Conservation (phyloP, 1,139 yeast genomes). For the Neolecta irregularis region DNA sequence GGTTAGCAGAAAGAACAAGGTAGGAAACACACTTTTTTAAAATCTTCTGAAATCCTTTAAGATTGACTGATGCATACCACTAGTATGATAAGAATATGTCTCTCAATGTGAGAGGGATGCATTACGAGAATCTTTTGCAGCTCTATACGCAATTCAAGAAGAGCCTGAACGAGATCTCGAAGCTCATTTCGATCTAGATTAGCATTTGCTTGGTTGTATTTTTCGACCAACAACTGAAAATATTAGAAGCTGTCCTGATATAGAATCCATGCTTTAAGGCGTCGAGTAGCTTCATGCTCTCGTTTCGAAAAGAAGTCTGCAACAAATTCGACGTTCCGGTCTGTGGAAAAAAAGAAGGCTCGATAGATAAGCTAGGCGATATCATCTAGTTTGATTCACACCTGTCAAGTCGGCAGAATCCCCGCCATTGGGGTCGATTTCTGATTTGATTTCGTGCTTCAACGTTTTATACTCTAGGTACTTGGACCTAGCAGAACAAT, state of each 20-base stretch:
- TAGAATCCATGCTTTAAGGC: slow-evolving; percentile 34
- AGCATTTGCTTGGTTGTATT: slow-evolving; percentile 10
- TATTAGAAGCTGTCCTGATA: slow-evolving; percentile 10
- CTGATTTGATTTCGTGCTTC: slow-evolving; percentile 56
- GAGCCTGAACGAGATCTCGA: slow-evolving; percentile 60
- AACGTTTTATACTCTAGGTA: slow-evolving; percentile 78
- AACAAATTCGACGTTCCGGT: slow-evolving; percentile 67
- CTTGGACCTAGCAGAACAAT: slow-evolving; percentile 26
- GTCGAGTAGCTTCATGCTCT: slow-evolving; percentile 54
- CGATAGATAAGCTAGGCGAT: slow-evolving; percentile 22
- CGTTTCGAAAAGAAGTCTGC: slow-evolving; percentile 64
- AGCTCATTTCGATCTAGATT: slow-evolving; percentile 46
- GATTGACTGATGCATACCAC: slow-evolving; percentile 90
- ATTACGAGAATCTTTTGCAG: slow-evolving; percentile 51
- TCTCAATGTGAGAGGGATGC: not conserved
- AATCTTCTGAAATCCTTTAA: slow-evolving; percentile 78
- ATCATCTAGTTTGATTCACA: not conserved
- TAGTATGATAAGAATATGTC: slow-evolving; percentile 15
- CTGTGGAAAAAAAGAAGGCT: slow-evolving; percentile 63
- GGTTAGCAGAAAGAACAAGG: not conserved
- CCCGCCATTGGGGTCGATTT: slow-evolving; percentile 21
- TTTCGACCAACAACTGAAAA: slow-evolving; percentile 15
- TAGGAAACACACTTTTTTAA: slow-evolving; percentile 44
- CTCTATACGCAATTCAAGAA: slow-evolving; percentile 62
- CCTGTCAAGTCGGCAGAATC: slow-evolving; percentile 12